Percentiles rank a stretch among this genome's conserved stretches.
These are phyloP conservation scores for Neofusicoccum ribis DNA, from an alignment of 2,329 filamentous ascomycete species.

Conservation along the genomic window DNA sequence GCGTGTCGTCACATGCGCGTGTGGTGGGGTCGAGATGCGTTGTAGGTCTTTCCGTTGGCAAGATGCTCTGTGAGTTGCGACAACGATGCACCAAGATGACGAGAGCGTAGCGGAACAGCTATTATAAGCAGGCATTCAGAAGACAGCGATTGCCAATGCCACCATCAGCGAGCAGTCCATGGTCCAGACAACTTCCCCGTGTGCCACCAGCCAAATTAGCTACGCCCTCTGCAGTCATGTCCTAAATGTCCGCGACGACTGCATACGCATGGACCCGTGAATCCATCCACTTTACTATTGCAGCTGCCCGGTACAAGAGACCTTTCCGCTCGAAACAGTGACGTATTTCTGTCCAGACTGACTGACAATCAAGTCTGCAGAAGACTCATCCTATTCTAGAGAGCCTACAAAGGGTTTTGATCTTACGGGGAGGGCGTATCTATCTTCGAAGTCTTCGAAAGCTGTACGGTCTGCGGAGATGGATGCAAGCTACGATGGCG, in stretches of 20 bases:
- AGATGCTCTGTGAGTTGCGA: too few relatives aligned
- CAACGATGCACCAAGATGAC: too few relatives aligned
- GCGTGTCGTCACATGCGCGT: too few relatives aligned
- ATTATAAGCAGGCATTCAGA: too few relatives aligned
- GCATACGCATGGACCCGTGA: background rate
- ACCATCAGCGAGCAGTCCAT: background rate
- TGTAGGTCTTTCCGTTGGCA: too few relatives aligned
- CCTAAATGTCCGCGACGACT: background rate
- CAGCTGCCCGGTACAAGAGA: background rate
- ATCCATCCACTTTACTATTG: background rate
- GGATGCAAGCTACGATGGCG: too few relatives aligned
- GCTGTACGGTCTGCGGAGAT: too few relatives aligned
- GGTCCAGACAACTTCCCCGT: background rate
- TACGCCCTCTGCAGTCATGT: background rate
- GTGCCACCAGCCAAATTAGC: background rate
- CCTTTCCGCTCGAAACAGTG: background rate
- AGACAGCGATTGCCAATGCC: background rate
- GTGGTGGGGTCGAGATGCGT: too few relatives aligned
- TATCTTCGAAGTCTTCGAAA: too few relatives aligned
- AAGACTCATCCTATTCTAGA: background rate
- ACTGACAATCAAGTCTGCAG: background rate
- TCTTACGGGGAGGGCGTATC: too few relatives aligned
- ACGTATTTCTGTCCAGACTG: background rate
- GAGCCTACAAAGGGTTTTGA: background rate
- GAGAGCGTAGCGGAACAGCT: too few relatives aligned